Percentiles rank a stretch among this genome's conserved stretches.
Evolutionary conservation across 139 green algal genomes (phyloP).

Genomic region (Chlorella sp.): DNA sequence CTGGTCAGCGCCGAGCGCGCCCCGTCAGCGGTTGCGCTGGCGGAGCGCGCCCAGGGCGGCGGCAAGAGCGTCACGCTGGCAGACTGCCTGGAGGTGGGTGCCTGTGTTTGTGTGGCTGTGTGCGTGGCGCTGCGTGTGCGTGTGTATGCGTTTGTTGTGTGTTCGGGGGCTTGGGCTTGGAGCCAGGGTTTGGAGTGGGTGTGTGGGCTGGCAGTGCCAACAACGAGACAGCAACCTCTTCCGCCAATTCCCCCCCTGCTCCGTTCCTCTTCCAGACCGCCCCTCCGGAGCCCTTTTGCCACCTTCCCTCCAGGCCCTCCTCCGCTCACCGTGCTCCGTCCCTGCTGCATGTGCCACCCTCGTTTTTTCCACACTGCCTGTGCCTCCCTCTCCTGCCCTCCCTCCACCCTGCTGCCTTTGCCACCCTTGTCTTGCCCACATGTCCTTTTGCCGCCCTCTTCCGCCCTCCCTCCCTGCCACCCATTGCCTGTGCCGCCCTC

Average conservation of each 20-base stretch:
- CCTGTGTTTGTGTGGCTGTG: not conserved
- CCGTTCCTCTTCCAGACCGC: not conserved
- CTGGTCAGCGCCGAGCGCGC: not conserved
- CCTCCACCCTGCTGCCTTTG: not conserved
- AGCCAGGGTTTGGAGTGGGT: too few relatives aligned
- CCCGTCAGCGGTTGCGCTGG: not conserved
- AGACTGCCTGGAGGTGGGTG: conserved; percentile 56
- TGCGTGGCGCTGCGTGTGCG: not conserved
- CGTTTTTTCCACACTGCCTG: too few relatives aligned
- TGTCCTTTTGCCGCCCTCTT: too few relatives aligned
- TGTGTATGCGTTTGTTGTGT: not conserved
- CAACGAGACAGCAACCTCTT: too few relatives aligned
- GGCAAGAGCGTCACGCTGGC: conserved; percentile 54
- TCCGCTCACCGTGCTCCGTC: not conserved
- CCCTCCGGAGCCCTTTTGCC: not conserved
- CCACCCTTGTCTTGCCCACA: too few relatives aligned
- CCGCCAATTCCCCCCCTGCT: too few relatives aligned
- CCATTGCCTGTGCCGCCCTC: not conserved
- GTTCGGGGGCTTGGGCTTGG: too few relatives aligned
- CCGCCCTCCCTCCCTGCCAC: too few relatives aligned
- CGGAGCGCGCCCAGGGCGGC: not conserved
- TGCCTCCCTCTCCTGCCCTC: not conserved
- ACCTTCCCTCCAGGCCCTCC: not conserved
- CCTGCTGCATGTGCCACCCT: not conserved
- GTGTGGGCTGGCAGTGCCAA: too few relatives aligned